phyloP scores from a whole-genome alignment of 768 basidiomycete species.

The Mycena galopus region DNA sequence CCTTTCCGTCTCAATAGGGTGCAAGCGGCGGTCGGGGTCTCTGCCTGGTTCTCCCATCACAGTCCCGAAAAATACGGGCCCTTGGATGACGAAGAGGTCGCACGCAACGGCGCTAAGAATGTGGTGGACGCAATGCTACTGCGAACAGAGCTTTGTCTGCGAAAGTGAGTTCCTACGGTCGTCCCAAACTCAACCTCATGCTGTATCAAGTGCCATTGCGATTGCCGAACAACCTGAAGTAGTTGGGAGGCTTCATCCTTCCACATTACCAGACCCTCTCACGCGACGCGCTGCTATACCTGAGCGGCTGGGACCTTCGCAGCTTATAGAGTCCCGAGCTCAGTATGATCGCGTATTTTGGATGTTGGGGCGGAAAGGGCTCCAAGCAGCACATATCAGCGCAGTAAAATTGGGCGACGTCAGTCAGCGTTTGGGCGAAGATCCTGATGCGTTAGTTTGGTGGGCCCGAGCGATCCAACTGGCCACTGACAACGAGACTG shows the following conservation, averaged over 20 bases:
- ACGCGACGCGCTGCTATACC: conserved; percentile 66
- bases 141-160: conserved; percentile 67
- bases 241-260: conserved; percentile 58
- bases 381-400: conserved; percentile 64
- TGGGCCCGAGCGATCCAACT: conserved; percentile 73
- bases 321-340: conserved; percentile 65
- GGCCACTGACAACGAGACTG: conserved; percentile 47
- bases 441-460: conserved; percentile 71
- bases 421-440: conserved; percentile 65
- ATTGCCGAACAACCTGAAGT: conserved; percentile 57
- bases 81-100: conserved; percentile 41
- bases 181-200: not conserved
- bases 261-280: conserved; percentile 68
- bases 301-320: conserved; percentile 70
- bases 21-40: conserved; percentile 62
- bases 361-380: conserved; percentile 51
- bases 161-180: conserved; percentile 21
- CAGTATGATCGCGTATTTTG: conserved; percentile 73
- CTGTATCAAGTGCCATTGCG: conserved; percentile 52
- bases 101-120: conserved; percentile 51
- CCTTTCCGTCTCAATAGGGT: conserved; percentile 59
- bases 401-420: conserved; percentile 80
- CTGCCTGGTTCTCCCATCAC: conserved; percentile 79
- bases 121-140: conserved; percentile 69
- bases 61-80: conserved; percentile 49